These are phyloP conservation scores for Clitopilus hobsonii DNA, from an alignment of 768 basidiomycete genomes.

Conservation along the genomic window DNA sequence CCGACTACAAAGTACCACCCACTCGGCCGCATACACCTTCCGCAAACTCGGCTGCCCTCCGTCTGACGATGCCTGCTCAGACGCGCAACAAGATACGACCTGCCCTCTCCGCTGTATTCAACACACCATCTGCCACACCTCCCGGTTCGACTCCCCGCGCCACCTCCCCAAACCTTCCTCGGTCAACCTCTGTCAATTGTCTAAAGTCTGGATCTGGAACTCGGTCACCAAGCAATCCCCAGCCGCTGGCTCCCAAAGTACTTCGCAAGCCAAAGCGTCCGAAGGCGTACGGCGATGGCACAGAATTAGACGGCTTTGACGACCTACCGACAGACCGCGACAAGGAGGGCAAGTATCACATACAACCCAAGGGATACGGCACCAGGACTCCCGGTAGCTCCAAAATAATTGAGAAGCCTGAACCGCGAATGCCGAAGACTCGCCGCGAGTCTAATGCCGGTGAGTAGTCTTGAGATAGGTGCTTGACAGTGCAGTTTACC, in stretches of 20 bases:
- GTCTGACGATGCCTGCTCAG: conserved; percentile 85
- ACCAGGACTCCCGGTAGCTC: conserved; percentile 56
- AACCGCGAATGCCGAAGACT: background rate
- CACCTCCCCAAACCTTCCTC: conserved; percentile 54
- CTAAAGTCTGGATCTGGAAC: conserved; percentile 23
- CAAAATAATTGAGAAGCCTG: conserved; percentile 43
- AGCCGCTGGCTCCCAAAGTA: conserved; percentile 54
- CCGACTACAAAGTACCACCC: conserved; percentile 70
- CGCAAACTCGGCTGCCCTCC: conserved; percentile 68
- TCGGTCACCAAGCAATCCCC: conserved; percentile 30
- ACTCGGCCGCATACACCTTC: conserved; percentile 78
- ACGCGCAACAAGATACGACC: conserved; percentile 72
- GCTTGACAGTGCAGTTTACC: background rate
- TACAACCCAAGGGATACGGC: conserved; percentile 66
- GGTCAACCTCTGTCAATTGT: conserved; percentile 56
- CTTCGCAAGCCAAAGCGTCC: conserved; percentile 75
- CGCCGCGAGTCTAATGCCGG: background rate
- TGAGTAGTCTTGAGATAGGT: background rate
- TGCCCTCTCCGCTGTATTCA: conserved; percentile 73
- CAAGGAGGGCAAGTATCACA: conserved; percentile 68
- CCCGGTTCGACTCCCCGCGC: conserved; percentile 37
- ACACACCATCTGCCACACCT: conserved; percentile 28
- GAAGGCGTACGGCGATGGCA: conserved; percentile 79
- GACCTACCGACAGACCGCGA: conserved; percentile 86
- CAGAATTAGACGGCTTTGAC: conserved; percentile 84